Conservation (phyloP, 108 stramenopile species). For the Epithemia pelagica region DNA sequence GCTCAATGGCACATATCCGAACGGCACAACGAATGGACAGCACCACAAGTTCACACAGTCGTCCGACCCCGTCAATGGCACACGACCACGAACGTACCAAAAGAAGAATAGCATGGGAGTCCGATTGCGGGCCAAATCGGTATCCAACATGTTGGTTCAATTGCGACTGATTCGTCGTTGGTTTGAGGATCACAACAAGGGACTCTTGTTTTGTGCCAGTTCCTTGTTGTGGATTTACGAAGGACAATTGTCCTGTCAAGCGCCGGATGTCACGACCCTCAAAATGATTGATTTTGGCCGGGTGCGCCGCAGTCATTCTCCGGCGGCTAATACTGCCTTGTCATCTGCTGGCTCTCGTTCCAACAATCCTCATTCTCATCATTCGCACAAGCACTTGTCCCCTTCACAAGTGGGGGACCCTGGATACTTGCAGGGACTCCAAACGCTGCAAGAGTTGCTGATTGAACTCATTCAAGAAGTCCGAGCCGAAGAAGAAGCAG, state of each 20-base stretch:
- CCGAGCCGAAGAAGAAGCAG: not conserved
- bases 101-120: not conserved
- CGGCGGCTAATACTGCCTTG: conserved; percentile 23
- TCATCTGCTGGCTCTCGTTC: not conserved
- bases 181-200: conserved; percentile 49
- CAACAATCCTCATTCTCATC: not conserved
- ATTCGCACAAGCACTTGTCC: not conserved
- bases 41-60: not conserved
- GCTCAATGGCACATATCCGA: no score
- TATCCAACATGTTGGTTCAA: conserved; percentile 34
- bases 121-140: conserved; percentile 17
- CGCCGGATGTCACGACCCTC: conserved; percentile 26
- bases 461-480: conserved; percentile 33
- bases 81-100: not conserved
- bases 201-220: conserved; percentile 61
- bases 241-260: conserved; percentile 27
- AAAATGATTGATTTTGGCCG: conserved; percentile 84
- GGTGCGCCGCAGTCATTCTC: conserved; percentile 57
- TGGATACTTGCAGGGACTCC: conserved; percentile 50
- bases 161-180: conserved; percentile 38
- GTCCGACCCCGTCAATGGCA: no score
- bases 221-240: conserved; percentile 76
- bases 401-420: not conserved
- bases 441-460: conserved; percentile 33
- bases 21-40: not conserved